Percentiles rank a stretch among this genome's conserved stretches.
Conservation (phyloP, 768 basidiomycete genomes). For the Amanita muscaria region DNA sequence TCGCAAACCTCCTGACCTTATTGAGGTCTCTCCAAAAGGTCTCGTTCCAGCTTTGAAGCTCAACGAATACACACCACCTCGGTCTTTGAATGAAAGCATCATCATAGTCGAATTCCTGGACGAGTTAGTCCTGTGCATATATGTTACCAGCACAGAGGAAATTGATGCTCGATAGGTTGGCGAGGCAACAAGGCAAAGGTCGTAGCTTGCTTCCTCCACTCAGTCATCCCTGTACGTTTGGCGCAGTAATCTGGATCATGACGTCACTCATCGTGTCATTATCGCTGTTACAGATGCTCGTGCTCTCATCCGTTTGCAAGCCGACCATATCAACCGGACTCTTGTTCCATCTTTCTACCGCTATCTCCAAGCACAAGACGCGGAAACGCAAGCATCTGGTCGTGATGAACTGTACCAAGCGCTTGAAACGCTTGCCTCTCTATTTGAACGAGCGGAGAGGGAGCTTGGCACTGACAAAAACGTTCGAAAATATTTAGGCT, state of each 20-base stretch:
- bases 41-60: conserved; percentile 66
- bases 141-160: background rate
- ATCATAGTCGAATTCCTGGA: conserved; percentile 74
- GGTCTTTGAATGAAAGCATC: conserved; percentile 69
- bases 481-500: conserved; percentile 35
- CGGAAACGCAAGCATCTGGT: conserved; percentile 37
- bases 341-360: conserved; percentile 69
- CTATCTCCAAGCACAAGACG: conserved; percentile 62
- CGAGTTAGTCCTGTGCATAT: conserved; percentile 38
- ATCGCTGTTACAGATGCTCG: conserved; percentile 43
- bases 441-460: conserved; percentile 49
- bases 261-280: background rate
- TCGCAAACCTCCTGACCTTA: conserved; percentile 67
- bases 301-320: conserved; percentile 57
- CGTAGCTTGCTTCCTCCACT: conserved; percentile 48
- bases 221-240: conserved; percentile 47
- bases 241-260: background rate
- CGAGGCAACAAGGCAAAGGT: conserved; percentile 24
- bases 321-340: conserved; percentile 55
- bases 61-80: conserved; percentile 42
- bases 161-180: background rate
- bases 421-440: conserved; percentile 39
- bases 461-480: conserved; percentile 17
- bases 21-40: conserved; percentile 78
- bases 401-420: conserved; percentile 47